Base-by-base conservation (phyloP, 2,329 filamentous ascomycete genomes). In the Aphanoascus verrucosus region DNA sequence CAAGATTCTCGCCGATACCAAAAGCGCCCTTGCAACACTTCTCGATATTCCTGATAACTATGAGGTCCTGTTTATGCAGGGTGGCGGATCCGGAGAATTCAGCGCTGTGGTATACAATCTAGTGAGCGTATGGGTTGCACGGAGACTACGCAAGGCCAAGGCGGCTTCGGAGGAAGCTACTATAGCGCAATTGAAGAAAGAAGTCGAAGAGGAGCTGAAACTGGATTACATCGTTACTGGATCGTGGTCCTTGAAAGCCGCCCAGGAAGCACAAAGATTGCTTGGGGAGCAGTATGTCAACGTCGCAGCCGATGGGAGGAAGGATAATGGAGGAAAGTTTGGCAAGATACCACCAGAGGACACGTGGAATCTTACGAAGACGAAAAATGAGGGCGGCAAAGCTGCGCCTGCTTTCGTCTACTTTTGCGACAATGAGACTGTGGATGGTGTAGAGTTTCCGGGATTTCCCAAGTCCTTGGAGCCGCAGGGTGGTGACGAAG, bases 201-300 rank as follows among this genome's bases (percentile, higher is more conserved):
- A 82, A 51, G 78, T 90, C 5, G 77, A 84, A 49, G 74, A 80
- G 53, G 80, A 91, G 55, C 74, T 96, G 60, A 86, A 84, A 72
- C 68, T 94, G 42, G 91, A 97, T 71, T 97, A 96, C 70, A 72
- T 96, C 44, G 81, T 96, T 52, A 96, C 91, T 2, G 91, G 91
- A 52, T 82, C 84, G 52, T 97, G 89, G 88, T 94, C 87, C 15
- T 75, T 88, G 60, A 96, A 97, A 73, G 90, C 90, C 11, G 84
- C 82, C 35, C 84, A 89, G 67, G 91, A 97, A 72, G 89, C 86
- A 3, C 77, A 77, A 55, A 78, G 89, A 52, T 75, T 97, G 8
- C 68, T 95, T 1, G 90, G 91, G 17, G 69, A 83, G 1, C 81
- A 90, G 66, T 68, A 70, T 53, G 84, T 95, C 69, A 94, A 96